These are phyloP conservation scores for Aaosphaeria arxii DNA, from an alignment of 2,329 filamentous ascomycete genomes.

Conservation along the genomic window DNA sequence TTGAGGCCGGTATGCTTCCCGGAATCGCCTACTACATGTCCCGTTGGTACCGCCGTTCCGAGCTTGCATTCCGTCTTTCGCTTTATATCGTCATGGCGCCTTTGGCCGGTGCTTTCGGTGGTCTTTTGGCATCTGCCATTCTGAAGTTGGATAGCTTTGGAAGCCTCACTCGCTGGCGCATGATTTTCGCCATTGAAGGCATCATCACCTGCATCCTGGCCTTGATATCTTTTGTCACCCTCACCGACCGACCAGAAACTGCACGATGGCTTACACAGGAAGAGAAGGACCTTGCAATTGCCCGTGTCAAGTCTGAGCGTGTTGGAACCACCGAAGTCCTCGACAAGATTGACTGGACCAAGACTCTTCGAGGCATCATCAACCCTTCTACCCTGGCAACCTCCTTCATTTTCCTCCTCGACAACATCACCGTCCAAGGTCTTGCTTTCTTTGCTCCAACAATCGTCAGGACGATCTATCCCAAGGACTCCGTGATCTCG, in stretches of 20 bases:
- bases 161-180: conserved; percentile 58
- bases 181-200: conserved; percentile 72
- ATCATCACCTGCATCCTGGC: conserved; percentile 59
- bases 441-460: conserved; percentile 69
- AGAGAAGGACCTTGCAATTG: conserved; percentile 65
- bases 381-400: conserved; percentile 60
- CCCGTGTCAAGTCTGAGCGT: conserved; percentile 67
- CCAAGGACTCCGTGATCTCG: conserved; percentile 53
- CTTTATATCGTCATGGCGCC: conserved; percentile 71
- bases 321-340: conserved; percentile 61
- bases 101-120: conserved; percentile 69
- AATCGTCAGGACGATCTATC: conserved; percentile 68
- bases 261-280: conserved; percentile 64
- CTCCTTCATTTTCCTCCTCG: conserved; percentile 59
- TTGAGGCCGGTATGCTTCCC: conserved; percentile 72
- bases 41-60: conserved; percentile 70
- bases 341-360: conserved; percentile 59
- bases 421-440: conserved; percentile 70
- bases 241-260: conserved; percentile 68
- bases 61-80: conserved; percentile 65
- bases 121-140: conserved; percentile 61
- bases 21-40: conserved; percentile 73
- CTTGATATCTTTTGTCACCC: conserved; percentile 60
- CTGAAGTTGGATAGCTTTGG: conserved; percentile 60
- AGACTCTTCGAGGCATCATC: conserved; percentile 61